A percentile compares a stretch with the other conserved stretches of the same genome.
Evolutionary conservation across 108 stramenopile genomes (phyloP).

Genomic region (Discostella stelligeroides): DNA sequence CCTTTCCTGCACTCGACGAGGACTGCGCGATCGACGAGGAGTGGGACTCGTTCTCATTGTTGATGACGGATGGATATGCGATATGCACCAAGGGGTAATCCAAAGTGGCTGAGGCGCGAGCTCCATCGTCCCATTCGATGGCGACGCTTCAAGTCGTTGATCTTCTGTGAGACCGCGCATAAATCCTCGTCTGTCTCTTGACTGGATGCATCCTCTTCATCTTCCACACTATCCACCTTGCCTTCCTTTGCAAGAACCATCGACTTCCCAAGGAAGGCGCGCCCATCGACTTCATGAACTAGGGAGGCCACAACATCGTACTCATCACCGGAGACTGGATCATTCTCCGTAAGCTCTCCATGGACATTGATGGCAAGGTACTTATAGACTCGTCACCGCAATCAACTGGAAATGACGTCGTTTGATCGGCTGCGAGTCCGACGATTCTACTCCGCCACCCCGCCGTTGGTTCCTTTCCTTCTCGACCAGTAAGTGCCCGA

Average conservation of each 20-base stretch:
- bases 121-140: slow-evolving; percentile 27
- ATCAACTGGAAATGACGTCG: slow-evolving; percentile 56
- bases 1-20: background rate
- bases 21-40: background rate
- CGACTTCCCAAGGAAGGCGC: slow-evolving; percentile 14
- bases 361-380: slow-evolving; percentile 75
- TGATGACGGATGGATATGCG: background rate
- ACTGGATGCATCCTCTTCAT: slow-evolving; percentile 10
- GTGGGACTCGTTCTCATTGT: background rate
- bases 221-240: slow-evolving; percentile 12
- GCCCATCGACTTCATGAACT: slow-evolving; percentile 40
- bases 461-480: background rate
- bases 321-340: slow-evolving; percentile 12
- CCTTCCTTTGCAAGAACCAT: background rate
- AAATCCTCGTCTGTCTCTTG: slow-evolving; percentile 38
- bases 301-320: slow-evolving; percentile 27
- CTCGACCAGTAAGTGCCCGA: slow-evolving; percentile 22
- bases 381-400: slow-evolving; percentile 69
- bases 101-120: slow-evolving; percentile 6
- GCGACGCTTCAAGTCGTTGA: slow-evolving; percentile 37
- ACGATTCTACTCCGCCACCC: background rate
- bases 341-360: slow-evolving; percentile 54
- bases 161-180: slow-evolving; percentile 38
- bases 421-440: slow-evolving; percentile 15
- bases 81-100: slow-evolving; percentile 10